Percentiles rank a stretch among this genome's conserved stretches.
phyloP scores from a whole-genome alignment of 768 basidiomycete species.

The Lentinula sp. region DNA sequence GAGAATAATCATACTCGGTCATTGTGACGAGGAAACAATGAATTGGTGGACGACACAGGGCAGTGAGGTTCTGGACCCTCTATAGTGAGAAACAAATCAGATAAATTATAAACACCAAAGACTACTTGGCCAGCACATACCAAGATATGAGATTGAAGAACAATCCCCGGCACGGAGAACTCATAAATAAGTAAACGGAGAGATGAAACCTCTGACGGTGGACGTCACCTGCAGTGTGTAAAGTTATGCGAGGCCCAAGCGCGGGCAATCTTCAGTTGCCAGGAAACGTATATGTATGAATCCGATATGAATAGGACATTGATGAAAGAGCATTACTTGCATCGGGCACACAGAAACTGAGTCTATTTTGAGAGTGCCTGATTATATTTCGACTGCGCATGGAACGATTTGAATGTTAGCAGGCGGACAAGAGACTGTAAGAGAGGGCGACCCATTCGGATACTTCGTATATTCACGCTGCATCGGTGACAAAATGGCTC shows the following conservation, averaged over 20 bases:
- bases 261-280: neutral
- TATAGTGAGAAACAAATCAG: neutral
- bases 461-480: too few relatives aligned
- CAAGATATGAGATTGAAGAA: neutral
- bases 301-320: neutral
- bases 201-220: neutral
- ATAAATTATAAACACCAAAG: too few relatives aligned
- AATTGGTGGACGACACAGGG: neutral
- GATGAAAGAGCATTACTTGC: neutral
- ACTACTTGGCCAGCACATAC: neutral
- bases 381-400: neutral
- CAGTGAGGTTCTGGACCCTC: neutral
- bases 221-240: neutral
- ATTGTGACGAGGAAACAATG: slow-evolving; percentile 13
- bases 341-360: neutral
- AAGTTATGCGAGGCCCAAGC: neutral
- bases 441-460: too few relatives aligned
- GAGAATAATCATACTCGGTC: slow-evolving; percentile 48
- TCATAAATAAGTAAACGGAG: neutral
- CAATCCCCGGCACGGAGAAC: neutral
- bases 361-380: neutral
- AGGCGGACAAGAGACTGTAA: too few relatives aligned
- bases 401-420: too few relatives aligned
- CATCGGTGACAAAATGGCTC: too few relatives aligned
- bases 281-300: neutral